Conservation (phyloP, 345 rosid species). For the Aethionema arabicum region DNA sequence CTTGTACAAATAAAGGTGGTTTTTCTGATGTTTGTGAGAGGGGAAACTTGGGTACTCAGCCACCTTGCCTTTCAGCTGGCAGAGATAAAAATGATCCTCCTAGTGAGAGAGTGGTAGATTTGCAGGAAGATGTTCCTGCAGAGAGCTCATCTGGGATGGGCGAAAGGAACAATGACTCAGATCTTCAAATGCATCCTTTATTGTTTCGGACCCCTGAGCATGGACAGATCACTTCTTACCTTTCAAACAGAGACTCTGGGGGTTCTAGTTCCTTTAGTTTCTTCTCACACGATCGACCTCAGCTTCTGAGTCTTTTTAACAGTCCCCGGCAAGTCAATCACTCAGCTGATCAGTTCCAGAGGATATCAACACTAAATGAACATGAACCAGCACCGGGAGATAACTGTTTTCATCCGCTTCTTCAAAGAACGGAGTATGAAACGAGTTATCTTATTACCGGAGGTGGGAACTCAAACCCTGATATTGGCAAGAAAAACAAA, state of each 20-base stretch:
- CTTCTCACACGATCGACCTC: constrained; percentile 75
- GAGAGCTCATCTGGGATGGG: constrained; percentile 49
- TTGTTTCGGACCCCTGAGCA: constrained; percentile 68
- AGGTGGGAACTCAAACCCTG: constrained; percentile 36
- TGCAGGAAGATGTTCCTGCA: constrained; percentile 42
- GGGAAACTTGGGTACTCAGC: constrained; percentile 39
- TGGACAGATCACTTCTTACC: constrained; percentile 55
- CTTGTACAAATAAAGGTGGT: constrained; percentile 34
- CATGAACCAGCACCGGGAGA: constrained; percentile 44
- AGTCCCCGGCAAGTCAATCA: constrained; percentile 53
- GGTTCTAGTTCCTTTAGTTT: constrained; percentile 62
- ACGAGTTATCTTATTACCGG: constrained; percentile 31
- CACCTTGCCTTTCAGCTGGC: constrained; percentile 37
- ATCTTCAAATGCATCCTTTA: constrained; percentile 89
- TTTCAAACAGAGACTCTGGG: constrained; percentile 41
- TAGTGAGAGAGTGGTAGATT: constrained; percentile 36
- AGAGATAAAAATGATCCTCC: constrained; percentile 37
- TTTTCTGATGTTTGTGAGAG: constrained; percentile 39
- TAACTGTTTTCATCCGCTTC: constrained; percentile 85
- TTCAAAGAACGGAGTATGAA: constrained; percentile 59
- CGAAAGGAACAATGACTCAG: constrained; percentile 46
- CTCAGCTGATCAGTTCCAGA: constrained; percentile 40
- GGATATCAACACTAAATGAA: constrained; percentile 45
- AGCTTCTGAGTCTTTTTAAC: constrained; percentile 72
- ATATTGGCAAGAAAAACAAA: constrained; percentile 40